Evolutionary conservation across 2,329 filamentous ascomycete species (phyloP).

Genomic region (Colletotrichum incanum): DNA sequence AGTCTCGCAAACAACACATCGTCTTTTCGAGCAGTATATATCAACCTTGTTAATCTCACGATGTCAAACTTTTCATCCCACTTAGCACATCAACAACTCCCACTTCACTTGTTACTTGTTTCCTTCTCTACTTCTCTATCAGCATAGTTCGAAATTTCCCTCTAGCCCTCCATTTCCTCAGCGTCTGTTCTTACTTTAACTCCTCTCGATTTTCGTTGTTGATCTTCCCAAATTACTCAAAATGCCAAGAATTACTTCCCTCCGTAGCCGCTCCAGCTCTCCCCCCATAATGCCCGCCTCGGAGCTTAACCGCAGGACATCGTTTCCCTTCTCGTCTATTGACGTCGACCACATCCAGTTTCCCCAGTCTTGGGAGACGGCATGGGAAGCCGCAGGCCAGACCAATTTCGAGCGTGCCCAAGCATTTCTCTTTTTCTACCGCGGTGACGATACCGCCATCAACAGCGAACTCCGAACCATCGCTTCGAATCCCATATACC

Average conservation of each 20-base stretch:
- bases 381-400: slow-evolving; percentile 26
- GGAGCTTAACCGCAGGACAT: background rate
- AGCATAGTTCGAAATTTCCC: background rate
- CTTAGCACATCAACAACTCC: background rate
- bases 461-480: slow-evolving; percentile 49
- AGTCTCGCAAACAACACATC: background rate
- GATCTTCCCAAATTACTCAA: background rate
- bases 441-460: slow-evolving; percentile 47
- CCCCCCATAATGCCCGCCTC: background rate
- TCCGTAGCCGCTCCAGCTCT: background rate
- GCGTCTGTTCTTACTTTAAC: background rate
- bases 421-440: slow-evolving; percentile 51
- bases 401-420: slow-evolving; percentile 51
- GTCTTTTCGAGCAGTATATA: background rate
- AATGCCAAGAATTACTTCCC: background rate
- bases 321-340: background rate
- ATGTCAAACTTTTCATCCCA: background rate
- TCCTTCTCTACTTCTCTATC: background rate
- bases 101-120: background rate
- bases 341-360: slow-evolving; percentile 21
- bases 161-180: background rate
- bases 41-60: background rate
- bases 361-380: slow-evolving; percentile 22
- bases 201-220: background rate
- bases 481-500: slow-evolving; percentile 47